These are phyloP conservation scores for Gigaspora rosea DNA, from an alignment of 192 early-diverging fungal genomes.

Conservation along the genomic window DNA sequence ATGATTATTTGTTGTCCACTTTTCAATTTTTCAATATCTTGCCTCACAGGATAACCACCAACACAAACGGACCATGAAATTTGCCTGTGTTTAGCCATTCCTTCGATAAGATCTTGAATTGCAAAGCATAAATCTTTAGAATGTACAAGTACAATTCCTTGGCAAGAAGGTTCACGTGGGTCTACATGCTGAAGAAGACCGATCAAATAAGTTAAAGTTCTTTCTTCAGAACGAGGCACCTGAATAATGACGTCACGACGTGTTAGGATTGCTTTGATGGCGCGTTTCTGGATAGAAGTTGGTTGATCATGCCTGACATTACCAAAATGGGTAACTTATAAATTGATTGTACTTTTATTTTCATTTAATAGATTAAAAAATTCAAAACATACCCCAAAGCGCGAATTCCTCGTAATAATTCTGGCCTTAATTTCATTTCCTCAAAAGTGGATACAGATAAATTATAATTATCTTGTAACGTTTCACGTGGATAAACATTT, in stretches of 20 bases:
- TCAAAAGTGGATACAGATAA: slow-evolving; percentile 9
- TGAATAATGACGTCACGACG: slow-evolving; percentile 20
- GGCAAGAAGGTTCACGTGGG: not conserved
- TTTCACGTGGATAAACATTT: slow-evolving; percentile 12
- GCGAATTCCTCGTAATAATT: slow-evolving; percentile 15
- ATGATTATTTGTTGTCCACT: slow-evolving; percentile 25
- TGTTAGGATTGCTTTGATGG: not conserved
- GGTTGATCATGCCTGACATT: slow-evolving; percentile 14
- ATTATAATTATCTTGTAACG: slow-evolving; percentile 23
- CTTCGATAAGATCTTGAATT: slow-evolving; percentile 13
- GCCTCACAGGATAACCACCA: slow-evolving; percentile 7
- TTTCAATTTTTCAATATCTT: slow-evolving; percentile 3
- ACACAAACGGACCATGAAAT: slow-evolving; percentile 12
- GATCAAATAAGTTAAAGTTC: slow-evolving; percentile 7
- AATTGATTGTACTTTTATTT: not conserved
- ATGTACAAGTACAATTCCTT: slow-evolving; percentile 22
- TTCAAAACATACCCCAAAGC: not conserved
- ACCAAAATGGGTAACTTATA: not conserved
- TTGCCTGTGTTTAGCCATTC: not conserved
- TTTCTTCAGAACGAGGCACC: slow-evolving; percentile 16
- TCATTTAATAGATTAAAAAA: not conserved
- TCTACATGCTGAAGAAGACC: slow-evolving; percentile 26
- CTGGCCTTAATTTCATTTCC: slow-evolving; percentile 21
- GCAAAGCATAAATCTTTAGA: slow-evolving; percentile 18
- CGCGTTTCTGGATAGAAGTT: slow-evolving; percentile 24